These are phyloP conservation scores for Actinomortierella wolfii DNA, from an alignment of 371 early-diverging fungal genomes.

Conservation along the genomic window DNA sequence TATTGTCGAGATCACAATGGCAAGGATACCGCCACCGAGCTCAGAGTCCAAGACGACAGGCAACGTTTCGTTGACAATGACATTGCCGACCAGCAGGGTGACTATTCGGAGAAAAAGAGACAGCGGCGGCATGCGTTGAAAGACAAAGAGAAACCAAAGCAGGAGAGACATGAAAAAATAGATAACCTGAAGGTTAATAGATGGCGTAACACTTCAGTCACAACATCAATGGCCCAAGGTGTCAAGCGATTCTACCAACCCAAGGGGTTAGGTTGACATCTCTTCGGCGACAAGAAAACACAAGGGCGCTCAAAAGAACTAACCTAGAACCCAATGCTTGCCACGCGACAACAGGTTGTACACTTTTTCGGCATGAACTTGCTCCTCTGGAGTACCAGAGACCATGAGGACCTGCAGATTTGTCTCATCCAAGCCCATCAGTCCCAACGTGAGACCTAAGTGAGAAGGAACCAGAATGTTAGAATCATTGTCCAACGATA, in stretches of 20 bases:
- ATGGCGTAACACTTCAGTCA: too few relatives aligned
- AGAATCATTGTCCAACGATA: too few relatives aligned
- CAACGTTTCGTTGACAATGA: constrained; percentile 91
- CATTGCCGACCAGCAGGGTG: constrained; percentile 89
- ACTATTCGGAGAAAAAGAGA: constrained; percentile 47
- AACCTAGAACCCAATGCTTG: constrained; percentile 76
- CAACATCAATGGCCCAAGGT: too few relatives aligned
- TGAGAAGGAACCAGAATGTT: too few relatives aligned
- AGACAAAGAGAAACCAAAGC: too few relatives aligned
- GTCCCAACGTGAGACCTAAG: constrained; percentile 81
- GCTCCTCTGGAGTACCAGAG: constrained; percentile 71
- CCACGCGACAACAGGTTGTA: constrained; percentile 70
- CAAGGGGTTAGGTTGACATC: too few relatives aligned
- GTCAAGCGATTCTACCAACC: too few relatives aligned
- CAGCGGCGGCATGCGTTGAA: neutral
- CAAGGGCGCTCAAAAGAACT: too few relatives aligned
- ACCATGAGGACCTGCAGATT: constrained; percentile 69
- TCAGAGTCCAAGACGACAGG: constrained; percentile 88
- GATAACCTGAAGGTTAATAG: too few relatives aligned
- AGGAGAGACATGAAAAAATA: too few relatives aligned
- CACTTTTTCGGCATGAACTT: constrained; percentile 70
- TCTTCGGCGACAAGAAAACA: too few relatives aligned
- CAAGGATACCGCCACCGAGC: constrained; percentile 79
- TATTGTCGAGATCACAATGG: constrained; percentile 86
- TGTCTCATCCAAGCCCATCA: constrained; percentile 78